Conservation (phyloP, 2,329 filamentous ascomycete species). For the Ceratocystis cubensis region DNA sequence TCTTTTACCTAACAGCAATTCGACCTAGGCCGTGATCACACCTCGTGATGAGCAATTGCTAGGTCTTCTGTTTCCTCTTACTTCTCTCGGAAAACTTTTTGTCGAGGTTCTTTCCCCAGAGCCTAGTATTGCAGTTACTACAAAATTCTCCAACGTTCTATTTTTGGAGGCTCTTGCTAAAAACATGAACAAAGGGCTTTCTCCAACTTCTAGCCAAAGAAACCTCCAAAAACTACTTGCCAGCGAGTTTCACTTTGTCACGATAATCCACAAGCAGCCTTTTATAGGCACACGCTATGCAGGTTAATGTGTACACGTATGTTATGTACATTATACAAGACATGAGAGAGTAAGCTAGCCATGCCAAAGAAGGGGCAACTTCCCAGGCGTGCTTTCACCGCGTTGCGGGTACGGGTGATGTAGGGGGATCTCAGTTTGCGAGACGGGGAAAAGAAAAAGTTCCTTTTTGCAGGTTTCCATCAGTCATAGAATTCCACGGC, state of each 20-base stretch:
- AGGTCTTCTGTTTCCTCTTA: not conserved
- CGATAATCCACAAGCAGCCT: conserved; percentile 2
- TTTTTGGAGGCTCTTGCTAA: not conserved
- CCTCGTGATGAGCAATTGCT: not conserved
- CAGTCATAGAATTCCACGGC: conserved; percentile 4
- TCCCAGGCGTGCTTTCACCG: not conserved
- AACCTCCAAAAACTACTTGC: not conserved
- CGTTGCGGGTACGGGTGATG: not conserved
- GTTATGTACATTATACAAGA: not conserved
- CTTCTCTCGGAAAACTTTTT: not conserved
- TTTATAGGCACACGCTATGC: not conserved
- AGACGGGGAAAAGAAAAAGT: not conserved
- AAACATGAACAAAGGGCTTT: conserved; percentile 2
- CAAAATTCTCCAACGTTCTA: not conserved
- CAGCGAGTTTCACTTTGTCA: not conserved
- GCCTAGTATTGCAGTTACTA: not conserved
- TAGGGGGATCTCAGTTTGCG: not conserved
- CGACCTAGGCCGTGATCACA: not conserved
- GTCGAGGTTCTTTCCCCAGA: not conserved
- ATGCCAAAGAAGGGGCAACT: not conserved
- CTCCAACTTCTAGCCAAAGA: not conserved
- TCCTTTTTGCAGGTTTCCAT: not conserved
- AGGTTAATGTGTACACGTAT: not conserved
- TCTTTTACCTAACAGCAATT: conserved; percentile 7
- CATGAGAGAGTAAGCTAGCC: not conserved